These are phyloP conservation scores for Ophiostoma piceae DNA, from an alignment of 2,329 filamentous ascomycete species.

Conservation along the genomic window DNA sequence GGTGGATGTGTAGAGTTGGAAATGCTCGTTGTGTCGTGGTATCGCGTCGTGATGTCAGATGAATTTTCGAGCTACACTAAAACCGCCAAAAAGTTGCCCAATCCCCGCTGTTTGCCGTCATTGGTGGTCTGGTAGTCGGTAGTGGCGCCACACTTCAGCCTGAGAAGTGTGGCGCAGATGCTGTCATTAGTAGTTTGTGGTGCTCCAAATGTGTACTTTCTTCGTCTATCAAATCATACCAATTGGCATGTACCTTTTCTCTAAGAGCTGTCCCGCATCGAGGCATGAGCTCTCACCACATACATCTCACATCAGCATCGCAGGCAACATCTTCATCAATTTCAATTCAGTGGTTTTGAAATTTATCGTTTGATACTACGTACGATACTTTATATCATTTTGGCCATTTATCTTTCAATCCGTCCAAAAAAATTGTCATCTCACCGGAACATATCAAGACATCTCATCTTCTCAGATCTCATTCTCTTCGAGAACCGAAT, in stretches of 20 bases:
- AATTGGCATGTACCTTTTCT: background rate
- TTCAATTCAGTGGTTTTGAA: background rate
- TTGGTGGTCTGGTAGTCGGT: background rate
- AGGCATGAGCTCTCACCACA: background rate
- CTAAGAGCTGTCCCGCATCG: background rate
- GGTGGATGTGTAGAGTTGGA: background rate
- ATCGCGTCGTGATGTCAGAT: slow-evolving; percentile 13
- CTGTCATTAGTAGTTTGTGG: background rate
- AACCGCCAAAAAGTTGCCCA: background rate
- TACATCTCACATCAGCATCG: background rate
- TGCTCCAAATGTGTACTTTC: background rate
- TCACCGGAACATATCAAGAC: no score
- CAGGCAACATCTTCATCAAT: background rate
- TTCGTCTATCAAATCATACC: no score
- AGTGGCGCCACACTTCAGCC: background rate
- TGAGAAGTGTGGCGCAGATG: slow-evolving; percentile 6
- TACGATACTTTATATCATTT: background rate
- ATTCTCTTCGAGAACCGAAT: no score
- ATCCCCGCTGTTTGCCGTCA: slow-evolving; percentile 7
- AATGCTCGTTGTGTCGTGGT: background rate
- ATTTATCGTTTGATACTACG: background rate
- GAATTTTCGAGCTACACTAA: slow-evolving; percentile 19
- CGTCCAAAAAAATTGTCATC: background rate
- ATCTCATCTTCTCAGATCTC: background rate
- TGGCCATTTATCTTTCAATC: background rate